Evolutionary conservation across 1,139 yeast species (phyloP).

Genomic region (Debaryomyces fabryi): DNA sequence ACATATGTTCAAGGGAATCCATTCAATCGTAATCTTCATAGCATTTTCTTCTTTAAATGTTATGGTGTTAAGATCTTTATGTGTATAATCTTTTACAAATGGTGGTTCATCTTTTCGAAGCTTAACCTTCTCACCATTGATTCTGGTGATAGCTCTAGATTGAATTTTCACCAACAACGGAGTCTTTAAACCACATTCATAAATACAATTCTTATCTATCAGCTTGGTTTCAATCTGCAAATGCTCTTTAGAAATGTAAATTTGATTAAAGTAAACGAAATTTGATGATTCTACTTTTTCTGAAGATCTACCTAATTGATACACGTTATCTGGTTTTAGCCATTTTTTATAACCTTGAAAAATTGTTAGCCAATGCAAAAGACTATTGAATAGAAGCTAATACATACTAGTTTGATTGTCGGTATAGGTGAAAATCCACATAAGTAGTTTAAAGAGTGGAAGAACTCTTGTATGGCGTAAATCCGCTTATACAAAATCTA

Average conservation of each 20-base stretch:
- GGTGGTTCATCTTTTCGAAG: slow-evolving; percentile 23
- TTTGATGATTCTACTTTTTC: slow-evolving; percentile 16
- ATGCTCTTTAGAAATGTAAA: slow-evolving; percentile 36
- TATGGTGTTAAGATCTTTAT: slow-evolving; percentile 19
- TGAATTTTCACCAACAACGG: slow-evolving; percentile 25
- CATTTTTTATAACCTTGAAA: slow-evolving; percentile 6
- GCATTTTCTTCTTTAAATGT: slow-evolving; percentile 23
- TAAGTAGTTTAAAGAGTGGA: neutral
- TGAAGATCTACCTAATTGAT: slow-evolving; percentile 35
- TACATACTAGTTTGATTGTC: slow-evolving; percentile 9
- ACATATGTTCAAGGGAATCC: slow-evolving; percentile 27
- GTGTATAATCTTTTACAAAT: slow-evolving; percentile 20
- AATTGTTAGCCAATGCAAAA: neutral
- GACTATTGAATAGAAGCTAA: neutral
- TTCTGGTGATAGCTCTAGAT: slow-evolving; percentile 34
- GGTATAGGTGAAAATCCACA: slow-evolving; percentile 11
- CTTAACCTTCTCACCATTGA: slow-evolving; percentile 31
- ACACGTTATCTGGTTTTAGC: slow-evolving; percentile 23
- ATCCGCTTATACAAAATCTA: neutral
- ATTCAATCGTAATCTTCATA: slow-evolving; percentile 20
- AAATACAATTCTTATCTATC: slow-evolving; percentile 8
- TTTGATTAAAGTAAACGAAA: slow-evolving; percentile 24
- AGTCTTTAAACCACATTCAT: slow-evolving; percentile 18
- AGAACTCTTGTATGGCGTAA: neutral
- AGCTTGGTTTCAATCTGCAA: slow-evolving; percentile 25